Percentiles rank a stretch among this genome's conserved stretches.
Evolutionary conservation across 108 stramenopile genomes (phyloP).

Genomic region (Pseudonitzschia delicatissima): DNA sequence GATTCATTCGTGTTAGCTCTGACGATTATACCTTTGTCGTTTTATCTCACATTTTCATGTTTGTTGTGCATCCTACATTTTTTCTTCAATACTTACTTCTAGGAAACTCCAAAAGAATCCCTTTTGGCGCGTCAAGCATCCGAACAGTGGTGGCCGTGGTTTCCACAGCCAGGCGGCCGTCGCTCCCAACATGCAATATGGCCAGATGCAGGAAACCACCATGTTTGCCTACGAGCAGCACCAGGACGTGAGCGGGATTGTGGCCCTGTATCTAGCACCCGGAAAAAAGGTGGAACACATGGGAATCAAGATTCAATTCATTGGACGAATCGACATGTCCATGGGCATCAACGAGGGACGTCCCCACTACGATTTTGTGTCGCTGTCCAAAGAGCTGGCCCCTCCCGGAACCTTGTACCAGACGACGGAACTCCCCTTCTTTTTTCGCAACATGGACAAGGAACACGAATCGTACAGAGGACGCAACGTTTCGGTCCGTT

Average conservation of each 20-base stretch:
- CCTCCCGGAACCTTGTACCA: slow-evolving; percentile 89
- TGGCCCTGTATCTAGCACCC: slow-evolving; percentile 79
- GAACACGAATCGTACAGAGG: slow-evolving; percentile 91
- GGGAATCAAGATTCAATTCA: slow-evolving; percentile 95
- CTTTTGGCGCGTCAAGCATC: slow-evolving; percentile 76
- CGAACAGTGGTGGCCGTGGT: neutral
- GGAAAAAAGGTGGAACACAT: slow-evolving; percentile 96
- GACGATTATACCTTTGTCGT: too few species aligned
- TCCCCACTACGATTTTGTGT: slow-evolving; percentile 90
- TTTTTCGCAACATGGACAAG: slow-evolving; percentile 87
- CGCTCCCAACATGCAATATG: slow-evolving; percentile 18
- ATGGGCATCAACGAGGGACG: slow-evolving; percentile 76
- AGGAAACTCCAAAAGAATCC: slow-evolving; percentile 63
- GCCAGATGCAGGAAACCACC: slow-evolving; percentile 9
- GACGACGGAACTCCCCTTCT: slow-evolving; percentile 73
- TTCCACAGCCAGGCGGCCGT: slow-evolving; percentile 12
- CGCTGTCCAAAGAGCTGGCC: slow-evolving; percentile 91
- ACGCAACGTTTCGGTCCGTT: slow-evolving; percentile 93
- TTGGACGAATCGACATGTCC: slow-evolving; percentile 96
- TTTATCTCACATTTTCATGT: too few species aligned
- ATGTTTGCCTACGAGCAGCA: slow-evolving; percentile 52
- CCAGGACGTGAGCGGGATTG: slow-evolving; percentile 82
- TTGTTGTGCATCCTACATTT: too few species aligned
- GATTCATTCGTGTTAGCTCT: neutral
- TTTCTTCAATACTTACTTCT: neutral